Evolutionary conservation across 192 early-diverging fungal genomes (phyloP).

Genomic region (Endogone sp.): DNA sequence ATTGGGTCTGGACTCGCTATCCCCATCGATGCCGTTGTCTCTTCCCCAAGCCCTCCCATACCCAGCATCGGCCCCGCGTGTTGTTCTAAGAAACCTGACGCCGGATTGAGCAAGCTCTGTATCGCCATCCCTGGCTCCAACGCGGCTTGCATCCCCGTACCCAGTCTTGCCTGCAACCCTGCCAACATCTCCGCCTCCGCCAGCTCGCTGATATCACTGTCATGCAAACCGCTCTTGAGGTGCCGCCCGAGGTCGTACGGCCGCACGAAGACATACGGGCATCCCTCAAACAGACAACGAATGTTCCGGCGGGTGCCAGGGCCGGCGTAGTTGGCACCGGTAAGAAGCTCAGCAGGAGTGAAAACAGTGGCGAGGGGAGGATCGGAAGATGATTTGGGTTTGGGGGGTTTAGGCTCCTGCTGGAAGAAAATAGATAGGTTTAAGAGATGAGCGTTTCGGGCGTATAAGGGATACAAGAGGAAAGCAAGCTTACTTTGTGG

Average conservation of each 20-base stretch:
- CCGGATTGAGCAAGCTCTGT: too few relatives aligned
- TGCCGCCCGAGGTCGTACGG: slow-evolving; percentile 15
- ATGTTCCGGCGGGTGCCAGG: slow-evolving; percentile 1
- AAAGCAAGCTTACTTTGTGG: background rate
- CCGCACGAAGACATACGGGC: slow-evolving; percentile 4
- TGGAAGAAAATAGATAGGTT: background rate
- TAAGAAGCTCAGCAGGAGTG: background rate
- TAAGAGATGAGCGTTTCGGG: background rate
- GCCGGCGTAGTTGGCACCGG: slow-evolving; percentile 8
- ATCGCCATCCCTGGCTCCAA: too few relatives aligned
- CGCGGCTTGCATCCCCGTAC: background rate
- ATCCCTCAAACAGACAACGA: slow-evolving; percentile 16
- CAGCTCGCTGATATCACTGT: background rate
- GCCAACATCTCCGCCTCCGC: background rate
- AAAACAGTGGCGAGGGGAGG: background rate
- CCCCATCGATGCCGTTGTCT: too few relatives aligned
- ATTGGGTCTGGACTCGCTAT: too few relatives aligned
- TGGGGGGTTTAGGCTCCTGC: background rate
- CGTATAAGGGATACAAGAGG: background rate
- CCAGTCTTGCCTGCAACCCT: background rate
- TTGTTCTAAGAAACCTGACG: too few relatives aligned
- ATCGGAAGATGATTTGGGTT: background rate
- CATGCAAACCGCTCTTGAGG: slow-evolving; percentile 11
- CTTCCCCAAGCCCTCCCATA: too few relatives aligned
- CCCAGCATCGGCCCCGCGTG: too few relatives aligned